Conservation (phyloP, 164 flowering plant genomes). For the Chimonanthus praecox region DNA sequence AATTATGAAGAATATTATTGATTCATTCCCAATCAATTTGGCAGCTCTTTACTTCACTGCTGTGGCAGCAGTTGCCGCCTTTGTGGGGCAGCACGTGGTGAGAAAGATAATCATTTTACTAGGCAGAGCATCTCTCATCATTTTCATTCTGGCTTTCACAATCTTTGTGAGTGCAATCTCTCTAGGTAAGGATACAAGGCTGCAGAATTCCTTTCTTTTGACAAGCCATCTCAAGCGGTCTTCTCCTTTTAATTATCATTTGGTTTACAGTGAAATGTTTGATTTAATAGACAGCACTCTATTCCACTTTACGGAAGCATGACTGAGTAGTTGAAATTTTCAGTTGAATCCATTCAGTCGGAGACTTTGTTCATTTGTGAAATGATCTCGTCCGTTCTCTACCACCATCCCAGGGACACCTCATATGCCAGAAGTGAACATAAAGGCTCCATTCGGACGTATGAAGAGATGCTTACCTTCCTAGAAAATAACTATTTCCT, state of each 20-base stretch:
- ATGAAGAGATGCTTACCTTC: not conserved
- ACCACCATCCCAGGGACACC: too few species aligned
- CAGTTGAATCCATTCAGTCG: too few species aligned
- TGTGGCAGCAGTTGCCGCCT: slow-evolving; percentile 88
- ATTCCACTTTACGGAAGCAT: too few species aligned
- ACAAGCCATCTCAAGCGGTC: not conserved
- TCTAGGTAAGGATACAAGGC: slow-evolving; percentile 45
- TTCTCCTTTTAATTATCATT: not conserved
- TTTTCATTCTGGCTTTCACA: slow-evolving; percentile 79
- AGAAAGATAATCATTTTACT: slow-evolving; percentile 57
- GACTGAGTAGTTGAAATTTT: too few species aligned
- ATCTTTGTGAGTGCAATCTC: slow-evolving; percentile 88
- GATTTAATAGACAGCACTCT: not conserved
- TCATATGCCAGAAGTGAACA: too few species aligned
- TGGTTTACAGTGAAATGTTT: too few species aligned
- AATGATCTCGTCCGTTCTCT: too few species aligned
- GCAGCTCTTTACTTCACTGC: slow-evolving; percentile 76
- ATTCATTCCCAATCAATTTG: not conserved
- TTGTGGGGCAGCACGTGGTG: slow-evolving; percentile 79
- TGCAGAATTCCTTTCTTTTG: not conserved
- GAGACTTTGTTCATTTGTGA: too few species aligned
- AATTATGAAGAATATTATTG: not conserved
- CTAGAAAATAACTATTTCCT: not conserved
- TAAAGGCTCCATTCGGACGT: too few species aligned
- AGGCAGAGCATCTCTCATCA: slow-evolving; percentile 90